Base-by-base conservation (phyloP, 2,329 filamentous ascomycete genomes). In the Cladophialophora yegresii region DNA sequence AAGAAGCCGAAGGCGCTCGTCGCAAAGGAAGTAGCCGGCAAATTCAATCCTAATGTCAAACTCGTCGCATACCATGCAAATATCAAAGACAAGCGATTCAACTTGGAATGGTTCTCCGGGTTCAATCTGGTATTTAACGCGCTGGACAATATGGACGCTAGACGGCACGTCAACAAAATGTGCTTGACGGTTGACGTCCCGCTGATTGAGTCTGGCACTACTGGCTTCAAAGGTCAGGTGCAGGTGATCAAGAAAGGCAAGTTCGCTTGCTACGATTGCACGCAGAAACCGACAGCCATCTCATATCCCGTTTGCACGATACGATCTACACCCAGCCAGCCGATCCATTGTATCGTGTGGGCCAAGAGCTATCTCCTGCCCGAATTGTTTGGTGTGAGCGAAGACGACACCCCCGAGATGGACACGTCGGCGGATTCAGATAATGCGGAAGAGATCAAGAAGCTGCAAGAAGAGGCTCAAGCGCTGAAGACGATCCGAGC, bases 261-360 rank as follows among this genome's bases (percentile, higher is more conserved):
- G 65, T 96, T 93, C 1, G 93, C 96, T 72, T 99, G 95, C 80
- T 99, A 99, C 77, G 95, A 99, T 75, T 99, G 95, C 80, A 90
- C 87, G 13, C 85, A 87, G 1, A 99, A 99, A 77, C 90, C 93
- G 66, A 87, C 89, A 1, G 93, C 93, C 5, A 98, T 96, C 76
- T 90, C 89, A 1, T 98, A 96, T 73, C 93, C 95, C 1, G 93
- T 98, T 49, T 99, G 95, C 80, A 99, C 95, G 1, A 98, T 99
- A 72, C 87, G 95, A 75, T 97, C 92, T 76, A 99, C 93, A 0
- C 95, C 95, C 0, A 96, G 90, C 69, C 93, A 98, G 73, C 91
- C 93, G 0, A 98, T 99, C 50, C 95, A 99, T 78, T 98, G 95
- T 79, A 99, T 99, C 67, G 93, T 99, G 1, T 99, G 95, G 95